These are phyloP conservation scores for Cercospora brassicicola DNA, from an alignment of 2,329 filamentous ascomycete genomes.

Conservation along the genomic window DNA sequence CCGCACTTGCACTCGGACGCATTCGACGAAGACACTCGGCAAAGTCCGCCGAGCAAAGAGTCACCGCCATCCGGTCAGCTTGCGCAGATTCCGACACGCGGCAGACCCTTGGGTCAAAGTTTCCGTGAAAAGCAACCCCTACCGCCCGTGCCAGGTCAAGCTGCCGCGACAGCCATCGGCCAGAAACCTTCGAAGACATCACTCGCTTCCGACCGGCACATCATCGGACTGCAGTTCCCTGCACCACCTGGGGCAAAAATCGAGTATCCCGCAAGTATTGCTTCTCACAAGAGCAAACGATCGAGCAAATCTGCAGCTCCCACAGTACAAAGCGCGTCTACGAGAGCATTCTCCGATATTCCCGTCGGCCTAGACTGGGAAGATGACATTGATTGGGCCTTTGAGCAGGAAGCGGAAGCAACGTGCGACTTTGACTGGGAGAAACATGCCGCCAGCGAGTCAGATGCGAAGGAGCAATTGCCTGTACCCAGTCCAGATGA, in stretches of 20 bases:
- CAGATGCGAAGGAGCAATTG: constrained; percentile 10
- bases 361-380: constrained; percentile 56
- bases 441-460: constrained; percentile 10
- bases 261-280: constrained; percentile 14
- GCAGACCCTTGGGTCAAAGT: constrained; percentile 16
- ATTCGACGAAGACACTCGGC: background rate
- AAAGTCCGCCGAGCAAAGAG: constrained; percentile 4
- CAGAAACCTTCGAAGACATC: constrained; percentile 17
- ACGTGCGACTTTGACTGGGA: constrained; percentile 63
- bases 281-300: constrained; percentile 17
- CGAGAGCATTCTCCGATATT: constrained; percentile 21
- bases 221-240: constrained; percentile 15
- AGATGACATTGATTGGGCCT: constrained; percentile 63
- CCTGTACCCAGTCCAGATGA: constrained; percentile 21
- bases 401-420: constrained; percentile 61
- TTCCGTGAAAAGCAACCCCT: constrained; percentile 23
- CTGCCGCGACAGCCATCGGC: constrained; percentile 6
- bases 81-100: constrained; percentile 6
- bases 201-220: constrained; percentile 14
- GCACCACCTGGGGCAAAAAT: constrained; percentile 11
- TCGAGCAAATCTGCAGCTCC: constrained; percentile 20
- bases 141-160: constrained; percentile 14
- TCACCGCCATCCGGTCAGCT: background rate
- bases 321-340: constrained; percentile 14
- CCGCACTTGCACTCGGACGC: constrained; percentile 13